phyloP scores from a whole-genome alignment of 2,329 filamentous ascomycete genomes.

The Aciculosporium take region DNA sequence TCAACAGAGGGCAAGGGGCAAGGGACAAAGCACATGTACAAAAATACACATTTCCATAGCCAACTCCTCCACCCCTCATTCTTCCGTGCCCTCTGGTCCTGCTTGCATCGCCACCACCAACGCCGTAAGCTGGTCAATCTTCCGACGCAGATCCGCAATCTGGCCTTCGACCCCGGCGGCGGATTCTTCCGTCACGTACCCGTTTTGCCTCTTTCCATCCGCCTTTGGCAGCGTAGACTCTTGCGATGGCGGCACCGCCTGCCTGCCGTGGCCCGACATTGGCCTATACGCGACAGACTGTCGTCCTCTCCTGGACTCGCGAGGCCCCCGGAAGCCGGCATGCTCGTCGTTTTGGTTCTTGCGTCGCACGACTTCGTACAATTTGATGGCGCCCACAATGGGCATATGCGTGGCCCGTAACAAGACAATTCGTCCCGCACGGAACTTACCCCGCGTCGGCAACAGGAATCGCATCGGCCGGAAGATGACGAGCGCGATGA shows the following conservation, averaged over 20 bases:
- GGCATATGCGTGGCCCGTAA: slow-evolving; percentile 51
- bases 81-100: background rate
- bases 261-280: slow-evolving; percentile 7
- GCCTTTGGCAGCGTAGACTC: slow-evolving; percentile 9
- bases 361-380: slow-evolving; percentile 44
- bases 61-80: background rate
- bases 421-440: slow-evolving; percentile 45
- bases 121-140: slow-evolving; percentile 34
- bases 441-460: slow-evolving; percentile 47
- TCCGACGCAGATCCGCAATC: slow-evolving; percentile 38
- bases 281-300: slow-evolving; percentile 11
- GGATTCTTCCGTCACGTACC: slow-evolving; percentile 22
- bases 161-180: slow-evolving; percentile 32
- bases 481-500: slow-evolving; percentile 57
- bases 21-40: no score
- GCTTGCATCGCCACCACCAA: slow-evolving; percentile 26
- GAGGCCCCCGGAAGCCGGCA: slow-evolving; percentile 34
- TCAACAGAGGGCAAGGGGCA: no score
- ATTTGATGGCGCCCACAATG: slow-evolving; percentile 52
- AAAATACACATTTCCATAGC: no score
- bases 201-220: slow-evolving; percentile 8
- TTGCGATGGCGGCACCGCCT: slow-evolving; percentile 5
- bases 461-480: slow-evolving; percentile 58
- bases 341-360: slow-evolving; percentile 29
- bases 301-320: slow-evolving; percentile 11